Evolutionary conservation across 2,329 filamentous ascomycete genomes (phyloP).

Genomic region (Microsporum ferrugineum): DNA sequence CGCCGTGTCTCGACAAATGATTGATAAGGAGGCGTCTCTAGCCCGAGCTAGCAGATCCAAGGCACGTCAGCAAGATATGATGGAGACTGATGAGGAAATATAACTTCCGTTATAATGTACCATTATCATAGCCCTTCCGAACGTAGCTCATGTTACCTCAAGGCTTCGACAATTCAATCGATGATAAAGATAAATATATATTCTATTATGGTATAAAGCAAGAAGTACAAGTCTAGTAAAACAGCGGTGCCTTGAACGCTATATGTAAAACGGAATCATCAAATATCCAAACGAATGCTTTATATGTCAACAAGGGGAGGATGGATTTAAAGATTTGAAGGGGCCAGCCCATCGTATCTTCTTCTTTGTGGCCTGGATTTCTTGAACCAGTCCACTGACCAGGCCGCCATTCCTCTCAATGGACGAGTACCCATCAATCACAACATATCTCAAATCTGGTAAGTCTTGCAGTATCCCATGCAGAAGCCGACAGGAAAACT

Average conservation of each 20-base stretch:
- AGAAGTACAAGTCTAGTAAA: background rate
- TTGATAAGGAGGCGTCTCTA: slow-evolving; percentile 95
- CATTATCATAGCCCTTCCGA: background rate
- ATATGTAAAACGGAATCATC: background rate
- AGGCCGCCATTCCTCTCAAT: slow-evolving; percentile 1
- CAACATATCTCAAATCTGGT: background rate
- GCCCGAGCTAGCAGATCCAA: slow-evolving; percentile 47
- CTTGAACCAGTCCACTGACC: background rate
- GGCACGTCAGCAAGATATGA: slow-evolving; percentile 41
- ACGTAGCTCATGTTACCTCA: background rate
- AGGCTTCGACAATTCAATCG: background rate
- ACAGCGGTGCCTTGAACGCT: background rate
- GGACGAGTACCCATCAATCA: slow-evolving; percentile 1
- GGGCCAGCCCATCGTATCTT: slow-evolving; percentile 2
- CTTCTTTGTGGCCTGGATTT: background rate
- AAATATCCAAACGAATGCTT: background rate
- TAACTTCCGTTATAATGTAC: slow-evolving; percentile 2
- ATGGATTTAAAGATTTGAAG: background rate
- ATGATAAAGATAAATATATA: background rate
- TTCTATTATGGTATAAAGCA: background rate
- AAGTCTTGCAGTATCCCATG: background rate
- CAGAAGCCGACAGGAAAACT: background rate
- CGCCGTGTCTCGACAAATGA: slow-evolving; percentile 96
- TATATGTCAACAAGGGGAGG: background rate
- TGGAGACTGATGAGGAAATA: slow-evolving; percentile 58